Evolutionary conservation across 2,329 filamentous ascomycete species (phyloP).

Genomic region (Ceratocystis diversiconidia): DNA sequence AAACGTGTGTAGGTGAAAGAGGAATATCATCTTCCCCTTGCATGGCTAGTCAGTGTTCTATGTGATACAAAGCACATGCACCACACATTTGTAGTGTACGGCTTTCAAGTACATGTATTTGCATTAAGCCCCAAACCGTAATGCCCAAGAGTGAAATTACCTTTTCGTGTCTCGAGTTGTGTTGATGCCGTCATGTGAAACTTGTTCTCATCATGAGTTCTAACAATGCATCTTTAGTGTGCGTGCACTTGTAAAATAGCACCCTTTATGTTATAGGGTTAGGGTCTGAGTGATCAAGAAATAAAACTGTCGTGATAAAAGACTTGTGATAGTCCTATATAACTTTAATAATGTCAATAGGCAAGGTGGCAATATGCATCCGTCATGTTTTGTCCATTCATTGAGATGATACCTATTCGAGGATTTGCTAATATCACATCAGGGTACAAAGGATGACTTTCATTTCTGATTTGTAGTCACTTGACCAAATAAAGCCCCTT

Average conservation of each 20-base stretch:
- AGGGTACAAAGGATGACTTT: slow-evolving; percentile 2
- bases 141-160: not conserved
- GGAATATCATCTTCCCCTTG: not conserved
- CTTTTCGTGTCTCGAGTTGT: not conserved
- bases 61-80: not conserved
- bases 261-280: not conserved
- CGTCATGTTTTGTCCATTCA: no score
- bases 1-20: not conserved
- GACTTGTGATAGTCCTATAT: no score
- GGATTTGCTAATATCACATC: not conserved
- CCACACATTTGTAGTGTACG: not conserved
- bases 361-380: no score
- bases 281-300: not conserved
- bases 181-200: not conserved
- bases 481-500: not conserved
- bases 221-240: no score
- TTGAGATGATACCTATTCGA: not conserved
- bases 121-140: not conserved
- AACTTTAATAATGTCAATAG: no score
- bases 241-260: not conserved
- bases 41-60: not conserved
- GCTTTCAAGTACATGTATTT: not conserved
- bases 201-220: not conserved
- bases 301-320: no score
- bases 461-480: slow-evolving; percentile 4